Conservation (phyloP, 2,329 filamentous ascomycete species). For the Neonectria neomacrospora region DNA sequence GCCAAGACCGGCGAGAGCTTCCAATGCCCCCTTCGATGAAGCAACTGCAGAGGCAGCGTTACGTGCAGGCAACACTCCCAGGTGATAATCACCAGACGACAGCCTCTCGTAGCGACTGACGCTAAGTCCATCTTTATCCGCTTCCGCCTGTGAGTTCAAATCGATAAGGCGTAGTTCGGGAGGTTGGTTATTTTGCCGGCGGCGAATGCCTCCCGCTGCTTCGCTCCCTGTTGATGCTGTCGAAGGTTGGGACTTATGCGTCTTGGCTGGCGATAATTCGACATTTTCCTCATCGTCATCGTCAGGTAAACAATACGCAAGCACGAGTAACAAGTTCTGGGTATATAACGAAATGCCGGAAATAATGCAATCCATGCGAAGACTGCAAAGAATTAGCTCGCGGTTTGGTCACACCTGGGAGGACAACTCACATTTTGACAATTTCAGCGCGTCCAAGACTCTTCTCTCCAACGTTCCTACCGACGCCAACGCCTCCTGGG, state of each 20-base stretch:
- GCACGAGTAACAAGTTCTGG: conserved; percentile 86
- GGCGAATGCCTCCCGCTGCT: conserved; percentile 72
- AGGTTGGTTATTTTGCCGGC: conserved; percentile 81
- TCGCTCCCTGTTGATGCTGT: conserved; percentile 64
- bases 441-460: conserved; percentile 87
- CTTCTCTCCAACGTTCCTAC: conserved; percentile 75
- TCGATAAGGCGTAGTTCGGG: conserved; percentile 94
- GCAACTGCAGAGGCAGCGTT: conserved; percentile 72
- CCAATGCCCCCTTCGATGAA: conserved; percentile 78
- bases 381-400: conserved; percentile 65
- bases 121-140: conserved; percentile 86
- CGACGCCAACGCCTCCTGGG: conserved; percentile 73
- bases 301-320: conserved; percentile 87
- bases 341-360: conserved; percentile 98
- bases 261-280: conserved; percentile 45
- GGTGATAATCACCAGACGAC: conserved; percentile 90
- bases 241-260: conserved; percentile 57
- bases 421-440: conserved; percentile 80
- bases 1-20: conserved; percentile 76
- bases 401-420: conserved; percentile 69
- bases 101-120: conserved; percentile 89
- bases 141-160: conserved; percentile 84
- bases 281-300: conserved; percentile 66
- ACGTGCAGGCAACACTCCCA: conserved; percentile 82
- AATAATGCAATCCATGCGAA: conserved; percentile 97